A percentile compares a stretch with the other conserved stretches of the same genome.
phyloP scores from a whole-genome alignment of 2,329 filamentous ascomycete species.

The Talaromyces sp. region DNA sequence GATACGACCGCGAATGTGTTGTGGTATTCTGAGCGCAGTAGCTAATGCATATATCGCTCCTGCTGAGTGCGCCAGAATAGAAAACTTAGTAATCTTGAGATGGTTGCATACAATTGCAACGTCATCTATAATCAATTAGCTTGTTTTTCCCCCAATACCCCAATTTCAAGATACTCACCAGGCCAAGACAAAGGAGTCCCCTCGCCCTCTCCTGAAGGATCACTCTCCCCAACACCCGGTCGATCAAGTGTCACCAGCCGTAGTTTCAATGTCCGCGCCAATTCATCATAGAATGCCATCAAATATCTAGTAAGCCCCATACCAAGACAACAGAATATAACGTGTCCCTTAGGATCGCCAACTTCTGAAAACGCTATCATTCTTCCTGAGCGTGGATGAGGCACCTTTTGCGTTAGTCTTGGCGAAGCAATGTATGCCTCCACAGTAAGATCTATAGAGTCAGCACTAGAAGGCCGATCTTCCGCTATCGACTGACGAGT shows the following conservation, averaged over 20 bases:
- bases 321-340: constrained; percentile 92
- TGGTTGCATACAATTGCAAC: constrained; percentile 90
- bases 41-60: constrained; percentile 97
- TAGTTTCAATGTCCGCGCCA: constrained; percentile 80
- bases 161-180: constrained; percentile 50
- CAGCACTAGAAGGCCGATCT: constrained; percentile 70
- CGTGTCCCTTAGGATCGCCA: constrained; percentile 82
- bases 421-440: constrained; percentile 77
- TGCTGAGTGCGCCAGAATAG: constrained; percentile 89
- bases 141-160: neutral
- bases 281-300: constrained; percentile 93
- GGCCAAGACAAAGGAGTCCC: constrained; percentile 91
- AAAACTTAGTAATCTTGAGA: constrained; percentile 91
- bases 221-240: constrained; percentile 89
- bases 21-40: constrained; percentile 89
- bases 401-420: constrained; percentile 80
- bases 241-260: constrained; percentile 90
- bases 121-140: constrained; percentile 51
- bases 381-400: constrained; percentile 77
- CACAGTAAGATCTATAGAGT: constrained; percentile 85
- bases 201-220: constrained; percentile 72
- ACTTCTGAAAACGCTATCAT: constrained; percentile 95
- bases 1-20: constrained; percentile 89
- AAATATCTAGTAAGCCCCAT: constrained; percentile 97
- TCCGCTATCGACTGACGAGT: constrained; percentile 51